phyloP scores from a whole-genome alignment of 2,329 filamentous ascomycete species.

The Cryphonectria carpinicola region DNA sequence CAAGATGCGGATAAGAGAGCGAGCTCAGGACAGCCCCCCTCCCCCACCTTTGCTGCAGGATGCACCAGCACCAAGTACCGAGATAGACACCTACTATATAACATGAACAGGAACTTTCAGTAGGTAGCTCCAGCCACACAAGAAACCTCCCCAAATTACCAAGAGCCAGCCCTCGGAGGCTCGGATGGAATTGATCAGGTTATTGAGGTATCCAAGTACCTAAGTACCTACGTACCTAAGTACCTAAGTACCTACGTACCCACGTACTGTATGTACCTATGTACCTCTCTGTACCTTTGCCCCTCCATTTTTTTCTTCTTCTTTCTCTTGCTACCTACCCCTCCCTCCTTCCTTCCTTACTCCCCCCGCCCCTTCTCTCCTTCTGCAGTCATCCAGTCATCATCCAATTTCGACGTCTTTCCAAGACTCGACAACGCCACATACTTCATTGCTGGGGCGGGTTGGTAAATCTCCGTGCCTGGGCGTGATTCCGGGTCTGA shows the following conservation, averaged over 20 bases:
- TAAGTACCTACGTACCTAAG: not conserved
- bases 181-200: not conserved
- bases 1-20: not conserved
- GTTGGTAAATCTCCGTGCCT: not conserved
- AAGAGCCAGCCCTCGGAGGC: not conserved
- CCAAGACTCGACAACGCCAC: not conserved
- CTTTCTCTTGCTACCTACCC: not conserved
- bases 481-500: not conserved
- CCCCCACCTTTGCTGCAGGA: not conserved
- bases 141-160: not conserved
- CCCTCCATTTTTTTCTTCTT: not conserved
- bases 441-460: not conserved
- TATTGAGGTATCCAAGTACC: not conserved
- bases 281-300: not conserved
- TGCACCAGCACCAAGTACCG: not conserved
- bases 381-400: conserved; percentile 4
- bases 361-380: not conserved
- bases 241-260: not conserved
- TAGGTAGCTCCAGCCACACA: not conserved
- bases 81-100: not conserved
- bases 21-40: not conserved
- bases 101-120: not conserved
- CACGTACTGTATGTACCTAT: not conserved
- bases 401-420: conserved; percentile 6
- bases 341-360: not conserved